phyloP scores from a whole-genome alignment of 2,329 filamentous ascomycete genomes.

The Esteya vermicola region DNA sequence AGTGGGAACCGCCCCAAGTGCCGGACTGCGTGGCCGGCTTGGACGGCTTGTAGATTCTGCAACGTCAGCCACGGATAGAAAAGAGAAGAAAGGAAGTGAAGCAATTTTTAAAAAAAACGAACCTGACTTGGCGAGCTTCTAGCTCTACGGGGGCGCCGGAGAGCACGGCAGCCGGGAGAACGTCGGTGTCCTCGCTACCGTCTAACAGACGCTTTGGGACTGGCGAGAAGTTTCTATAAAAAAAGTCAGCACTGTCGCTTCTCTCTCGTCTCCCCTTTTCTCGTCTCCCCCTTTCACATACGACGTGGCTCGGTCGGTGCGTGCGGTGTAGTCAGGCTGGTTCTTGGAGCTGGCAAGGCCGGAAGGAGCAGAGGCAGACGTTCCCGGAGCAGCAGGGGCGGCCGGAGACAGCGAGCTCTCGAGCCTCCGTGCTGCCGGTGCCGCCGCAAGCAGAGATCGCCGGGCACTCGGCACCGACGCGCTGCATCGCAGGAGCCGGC shows the following conservation, averaged over 20 bases:
- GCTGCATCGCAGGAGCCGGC: conserved; percentile 35
- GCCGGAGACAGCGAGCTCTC: conserved; percentile 36
- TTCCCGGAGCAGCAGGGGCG: conserved; percentile 21
- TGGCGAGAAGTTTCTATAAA: conserved; percentile 67
- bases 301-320: conserved; percentile 83
- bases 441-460: conserved; percentile 17
- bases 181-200: conserved; percentile 66
- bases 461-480: conserved; percentile 7
- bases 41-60: conserved; percentile 80
- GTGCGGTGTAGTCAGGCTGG: conserved; percentile 67
- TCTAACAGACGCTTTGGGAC: conserved; percentile 82
- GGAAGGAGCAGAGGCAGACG: conserved; percentile 19
- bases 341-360: conserved; percentile 30
- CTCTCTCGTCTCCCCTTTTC: too few relatives aligned
- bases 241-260: background rate
- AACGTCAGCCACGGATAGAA: background rate
- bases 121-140: conserved; percentile 89
- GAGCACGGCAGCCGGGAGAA: conserved; percentile 68
- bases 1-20: conserved; percentile 67
- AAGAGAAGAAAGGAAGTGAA: too few relatives aligned
- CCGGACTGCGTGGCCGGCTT: conserved; percentile 98
- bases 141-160: conserved; percentile 90
- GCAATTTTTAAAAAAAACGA: conserved; percentile 26
- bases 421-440: conserved; percentile 33
- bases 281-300: conserved; percentile 31